Evolutionary conservation across 2,329 filamentous ascomycete genomes (phyloP).

Genomic region (Chaetomiaceae sp.): DNA sequence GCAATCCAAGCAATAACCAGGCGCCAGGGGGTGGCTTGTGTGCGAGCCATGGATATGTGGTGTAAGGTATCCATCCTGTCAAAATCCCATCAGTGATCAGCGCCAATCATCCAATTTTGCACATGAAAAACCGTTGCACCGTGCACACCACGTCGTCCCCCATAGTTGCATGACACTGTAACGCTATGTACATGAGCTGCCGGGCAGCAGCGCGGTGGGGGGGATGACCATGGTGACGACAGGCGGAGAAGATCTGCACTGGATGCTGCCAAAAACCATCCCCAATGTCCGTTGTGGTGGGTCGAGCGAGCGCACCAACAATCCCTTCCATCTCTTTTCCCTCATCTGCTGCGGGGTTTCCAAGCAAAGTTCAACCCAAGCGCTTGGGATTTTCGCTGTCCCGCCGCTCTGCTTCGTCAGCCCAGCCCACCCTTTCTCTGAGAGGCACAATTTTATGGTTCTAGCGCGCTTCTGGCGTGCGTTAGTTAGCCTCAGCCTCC

Average conservation of each 20-base stretch:
- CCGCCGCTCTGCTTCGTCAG: not conserved
- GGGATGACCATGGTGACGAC: no score
- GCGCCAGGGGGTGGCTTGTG: no score
- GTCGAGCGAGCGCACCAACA: not conserved
- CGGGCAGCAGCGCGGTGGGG: no score
- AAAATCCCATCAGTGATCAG: no score
- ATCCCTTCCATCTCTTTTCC: not conserved
- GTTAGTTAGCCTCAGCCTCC: not conserved
- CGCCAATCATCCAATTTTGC: no score
- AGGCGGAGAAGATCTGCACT: slow-evolving; percentile 11
- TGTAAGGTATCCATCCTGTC: no score
- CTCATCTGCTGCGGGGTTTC: slow-evolving; percentile 6
- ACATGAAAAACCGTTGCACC: slow-evolving; percentile 11
- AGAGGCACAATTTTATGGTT: slow-evolving; percentile 1
- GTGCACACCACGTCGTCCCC: no score
- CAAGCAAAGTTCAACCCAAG: no score
- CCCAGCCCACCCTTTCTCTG: not conserved
- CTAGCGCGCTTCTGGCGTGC: slow-evolving; percentile 25
- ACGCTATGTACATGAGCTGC: no score
- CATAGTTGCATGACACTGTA: no score
- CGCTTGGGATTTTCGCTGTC: not conserved
- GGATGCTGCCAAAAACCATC: slow-evolving; percentile 14
- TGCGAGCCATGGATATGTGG: no score
- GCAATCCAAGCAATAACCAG: no score
- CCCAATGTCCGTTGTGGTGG: slow-evolving; percentile 20